Conservation (phyloP, 371 early-diverging fungal species). For the Nematocida sp. region DNA sequence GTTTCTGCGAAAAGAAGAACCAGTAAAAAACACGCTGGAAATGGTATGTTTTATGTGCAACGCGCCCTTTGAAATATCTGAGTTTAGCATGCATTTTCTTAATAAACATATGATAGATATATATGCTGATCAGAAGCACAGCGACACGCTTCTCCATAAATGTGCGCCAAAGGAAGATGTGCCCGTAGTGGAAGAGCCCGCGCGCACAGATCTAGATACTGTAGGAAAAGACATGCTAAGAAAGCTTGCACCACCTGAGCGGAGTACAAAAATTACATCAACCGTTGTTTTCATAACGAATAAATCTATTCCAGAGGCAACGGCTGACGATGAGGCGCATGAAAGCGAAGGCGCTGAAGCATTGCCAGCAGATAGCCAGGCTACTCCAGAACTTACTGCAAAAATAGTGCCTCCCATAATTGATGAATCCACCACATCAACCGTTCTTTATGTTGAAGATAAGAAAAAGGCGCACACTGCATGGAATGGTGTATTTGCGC, state of each 20-base stretch:
- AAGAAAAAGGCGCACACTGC: slow-evolving; percentile 28
- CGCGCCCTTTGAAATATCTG: slow-evolving; percentile 45
- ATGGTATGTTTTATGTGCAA: slow-evolving; percentile 61
- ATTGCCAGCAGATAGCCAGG: too few relatives aligned
- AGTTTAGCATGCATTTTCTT: slow-evolving; percentile 59
- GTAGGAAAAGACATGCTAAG: not conserved
- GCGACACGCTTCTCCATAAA: slow-evolving; percentile 29
- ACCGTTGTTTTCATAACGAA: slow-evolving; percentile 37
- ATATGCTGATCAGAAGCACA: slow-evolving; percentile 40
- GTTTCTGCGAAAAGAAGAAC: slow-evolving; percentile 58
- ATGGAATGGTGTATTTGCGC: slow-evolving; percentile 59
- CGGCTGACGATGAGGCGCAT: not conserved
- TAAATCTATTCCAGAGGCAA: not conserved
- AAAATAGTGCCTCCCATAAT: not conserved
- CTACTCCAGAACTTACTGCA: not conserved
- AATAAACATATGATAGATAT: slow-evolving; percentile 57
- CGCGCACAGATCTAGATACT: not conserved
- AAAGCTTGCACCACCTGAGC: not conserved
- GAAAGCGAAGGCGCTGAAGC: not conserved
- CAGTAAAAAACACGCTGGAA: slow-evolving; percentile 15
- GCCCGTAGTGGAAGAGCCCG: not conserved
- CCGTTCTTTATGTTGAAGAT: slow-evolving; percentile 8
- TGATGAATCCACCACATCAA: slow-evolving; percentile 3
- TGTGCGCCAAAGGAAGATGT: slow-evolving; percentile 4
- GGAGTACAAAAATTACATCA: slow-evolving; percentile 34